Evolutionary conservation across 768 basidiomycete genomes (phyloP).

Genomic region (Hygrophoropsis aurantiaca): DNA sequence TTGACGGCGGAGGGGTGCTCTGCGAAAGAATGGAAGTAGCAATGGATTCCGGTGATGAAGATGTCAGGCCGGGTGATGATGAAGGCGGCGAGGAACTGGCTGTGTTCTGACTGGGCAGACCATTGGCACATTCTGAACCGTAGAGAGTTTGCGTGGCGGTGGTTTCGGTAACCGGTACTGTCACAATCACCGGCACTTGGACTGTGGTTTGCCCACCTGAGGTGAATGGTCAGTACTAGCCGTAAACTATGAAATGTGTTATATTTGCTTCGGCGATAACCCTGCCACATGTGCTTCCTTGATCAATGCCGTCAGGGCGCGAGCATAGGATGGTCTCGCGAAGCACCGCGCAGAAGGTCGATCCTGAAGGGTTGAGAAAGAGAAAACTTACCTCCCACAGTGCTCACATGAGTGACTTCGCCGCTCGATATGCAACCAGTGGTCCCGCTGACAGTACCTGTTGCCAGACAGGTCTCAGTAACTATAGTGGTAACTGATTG

Average conservation of each 20-base stretch:
- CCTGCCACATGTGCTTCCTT: neutral
- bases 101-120: constrained; percentile 5
- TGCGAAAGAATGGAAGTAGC: constrained; percentile 25
- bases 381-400: constrained; percentile 33
- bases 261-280: neutral
- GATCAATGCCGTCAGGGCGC: constrained; percentile 16
- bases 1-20: constrained; percentile 31
- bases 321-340: constrained; percentile 5
- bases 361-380: neutral
- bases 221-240: constrained; percentile 12
- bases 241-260: no score
- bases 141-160: constrained; percentile 40
- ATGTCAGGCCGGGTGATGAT: constrained; percentile 8
- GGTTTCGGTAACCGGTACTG: constrained; percentile 30
- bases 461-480: constrained; percentile 31
- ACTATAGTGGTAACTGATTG: constrained; percentile 33
- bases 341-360: neutral
- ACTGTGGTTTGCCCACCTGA: constrained; percentile 29
- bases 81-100: neutral
- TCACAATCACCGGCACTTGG: constrained; percentile 41
- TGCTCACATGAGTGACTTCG: constrained; percentile 28
- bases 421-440: constrained; percentile 29
- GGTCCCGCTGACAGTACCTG: constrained; percentile 21
- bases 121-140: constrained; percentile 34
- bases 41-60: constrained; percentile 8